Evolutionary conservation across 2,329 filamentous ascomycete species (phyloP).

Genomic region (Pseudocercospora fijiensis): DNA sequence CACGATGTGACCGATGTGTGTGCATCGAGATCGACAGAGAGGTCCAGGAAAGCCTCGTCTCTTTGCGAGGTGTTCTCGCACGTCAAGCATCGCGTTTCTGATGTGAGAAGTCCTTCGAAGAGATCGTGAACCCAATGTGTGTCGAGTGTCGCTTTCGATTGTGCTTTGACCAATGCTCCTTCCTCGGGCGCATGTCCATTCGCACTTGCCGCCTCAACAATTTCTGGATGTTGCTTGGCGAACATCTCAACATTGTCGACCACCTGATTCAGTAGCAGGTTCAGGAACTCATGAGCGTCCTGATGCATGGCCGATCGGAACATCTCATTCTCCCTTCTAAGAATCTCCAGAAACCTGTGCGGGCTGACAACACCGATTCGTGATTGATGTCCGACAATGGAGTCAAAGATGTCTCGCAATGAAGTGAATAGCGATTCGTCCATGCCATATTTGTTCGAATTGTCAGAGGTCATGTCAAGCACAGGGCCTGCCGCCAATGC

Average conservation of each 20-base stretch:
- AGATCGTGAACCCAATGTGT: constrained; percentile 90
- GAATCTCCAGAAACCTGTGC: constrained; percentile 87
- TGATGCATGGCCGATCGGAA: constrained; percentile 97
- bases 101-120: constrained; percentile 91
- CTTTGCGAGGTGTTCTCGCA: constrained; percentile 94
- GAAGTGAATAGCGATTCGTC: constrained; percentile 92
- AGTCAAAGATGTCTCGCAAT: constrained; percentile 92
- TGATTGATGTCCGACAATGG: constrained; percentile 75
- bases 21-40: constrained; percentile 93
- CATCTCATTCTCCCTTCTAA: constrained; percentile 94
- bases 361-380: constrained; percentile 90
- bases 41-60: constrained; percentile 91
- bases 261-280: constrained; percentile 90
- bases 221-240: constrained; percentile 61
- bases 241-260: constrained; percentile 92
- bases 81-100: constrained; percentile 92
- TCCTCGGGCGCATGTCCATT: constrained; percentile 32
- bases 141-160: constrained; percentile 34
- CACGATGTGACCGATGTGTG: constrained; percentile 96
- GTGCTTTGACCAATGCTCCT: constrained; percentile 17
- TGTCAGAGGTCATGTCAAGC: constrained; percentile 79
- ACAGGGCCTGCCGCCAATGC: constrained; percentile 85
- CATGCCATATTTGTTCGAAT: constrained; percentile 81
- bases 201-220: constrained; percentile 21
- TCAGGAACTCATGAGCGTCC: constrained; percentile 96